Percentiles rank a stretch among this genome's conserved stretches.
Conservation (phyloP, 179 eudicot species). For the Silene vulgaris region DNA sequence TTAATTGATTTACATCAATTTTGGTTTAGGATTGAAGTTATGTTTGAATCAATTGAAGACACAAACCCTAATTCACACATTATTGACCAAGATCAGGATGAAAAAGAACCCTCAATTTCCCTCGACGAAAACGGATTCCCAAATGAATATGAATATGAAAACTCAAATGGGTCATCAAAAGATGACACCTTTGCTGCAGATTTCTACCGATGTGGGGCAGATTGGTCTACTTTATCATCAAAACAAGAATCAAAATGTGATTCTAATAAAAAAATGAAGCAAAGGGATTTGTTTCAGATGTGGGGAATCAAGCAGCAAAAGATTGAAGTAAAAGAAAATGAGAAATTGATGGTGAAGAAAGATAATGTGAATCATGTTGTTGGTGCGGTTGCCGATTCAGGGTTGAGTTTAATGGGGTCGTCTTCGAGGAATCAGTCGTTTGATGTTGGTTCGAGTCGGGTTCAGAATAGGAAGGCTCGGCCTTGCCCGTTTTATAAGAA, state of each 20-base stretch:
- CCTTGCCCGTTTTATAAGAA: slow-evolving; percentile 64
- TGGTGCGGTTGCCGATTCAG: neutral
- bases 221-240: slow-evolving; percentile 33
- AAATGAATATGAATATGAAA: slow-evolving; percentile 13
- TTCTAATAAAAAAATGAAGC: slow-evolving; percentile 36
- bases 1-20: neutral
- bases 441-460: neutral
- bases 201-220: slow-evolving; percentile 36
- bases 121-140: slow-evolving; percentile 37
- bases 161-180: slow-evolving; percentile 16
- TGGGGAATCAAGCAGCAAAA: slow-evolving; percentile 36
- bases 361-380: neutral
- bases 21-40: neutral
- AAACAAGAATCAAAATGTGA: slow-evolving; percentile 10
- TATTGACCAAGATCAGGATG: neutral
- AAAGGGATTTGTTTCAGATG: slow-evolving; percentile 42
- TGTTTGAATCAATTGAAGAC: slow-evolving; percentile 22
- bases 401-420: slow-evolving; percentile 1
- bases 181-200: slow-evolving; percentile 31
- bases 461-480: slow-evolving; percentile 18
- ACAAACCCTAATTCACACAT: slow-evolving; percentile 3
- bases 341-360: neutral
- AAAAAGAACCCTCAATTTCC: slow-evolving; percentile 26
- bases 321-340: neutral
- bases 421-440: neutral